These are phyloP conservation scores for Royoungia palumana DNA, from an alignment of 768 basidiomycete species.

Conservation along the genomic window DNA sequence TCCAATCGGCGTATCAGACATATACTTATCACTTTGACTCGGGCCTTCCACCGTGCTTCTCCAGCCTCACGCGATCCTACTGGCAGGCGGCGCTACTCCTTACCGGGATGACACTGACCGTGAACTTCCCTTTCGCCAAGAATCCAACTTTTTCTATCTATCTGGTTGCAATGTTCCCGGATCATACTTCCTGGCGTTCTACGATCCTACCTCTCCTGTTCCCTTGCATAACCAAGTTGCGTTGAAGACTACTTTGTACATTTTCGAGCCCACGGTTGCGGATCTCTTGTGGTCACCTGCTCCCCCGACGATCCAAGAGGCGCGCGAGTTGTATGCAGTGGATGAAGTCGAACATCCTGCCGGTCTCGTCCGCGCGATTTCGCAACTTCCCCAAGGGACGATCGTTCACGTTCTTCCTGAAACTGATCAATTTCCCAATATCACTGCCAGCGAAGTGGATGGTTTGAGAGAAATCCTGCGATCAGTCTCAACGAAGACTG, in stretches of 20 bases:
- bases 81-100: slow-evolving; percentile 60
- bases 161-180: slow-evolving; percentile 75
- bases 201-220: slow-evolving; percentile 36
- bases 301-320: slow-evolving; percentile 64
- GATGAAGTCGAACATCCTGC: slow-evolving; percentile 53
- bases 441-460: slow-evolving; percentile 1
- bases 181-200: slow-evolving; percentile 62
- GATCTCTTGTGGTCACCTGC: slow-evolving; percentile 90
- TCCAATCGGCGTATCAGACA: background rate
- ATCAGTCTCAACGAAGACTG: slow-evolving; percentile 3
- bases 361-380: slow-evolving; percentile 45
- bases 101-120: slow-evolving; percentile 85
- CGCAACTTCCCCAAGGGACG: slow-evolving; percentile 47
- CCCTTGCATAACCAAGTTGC: slow-evolving; percentile 34
- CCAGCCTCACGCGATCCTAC: slow-evolving; percentile 66
- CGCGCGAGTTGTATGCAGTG: slow-evolving; percentile 53
- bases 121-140: slow-evolving; percentile 68
- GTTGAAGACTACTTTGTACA: slow-evolving; percentile 62
- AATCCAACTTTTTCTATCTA: slow-evolving; percentile 88
- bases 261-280: slow-evolving; percentile 68
- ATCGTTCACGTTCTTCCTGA: slow-evolving; percentile 64
- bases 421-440: slow-evolving; percentile 22
- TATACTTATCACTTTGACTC: background rate
- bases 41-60: background rate
- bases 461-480: slow-evolving; percentile 9